Base-by-base conservation (phyloP, 441 rosid genomes). In the Capsella rubella region DNA sequence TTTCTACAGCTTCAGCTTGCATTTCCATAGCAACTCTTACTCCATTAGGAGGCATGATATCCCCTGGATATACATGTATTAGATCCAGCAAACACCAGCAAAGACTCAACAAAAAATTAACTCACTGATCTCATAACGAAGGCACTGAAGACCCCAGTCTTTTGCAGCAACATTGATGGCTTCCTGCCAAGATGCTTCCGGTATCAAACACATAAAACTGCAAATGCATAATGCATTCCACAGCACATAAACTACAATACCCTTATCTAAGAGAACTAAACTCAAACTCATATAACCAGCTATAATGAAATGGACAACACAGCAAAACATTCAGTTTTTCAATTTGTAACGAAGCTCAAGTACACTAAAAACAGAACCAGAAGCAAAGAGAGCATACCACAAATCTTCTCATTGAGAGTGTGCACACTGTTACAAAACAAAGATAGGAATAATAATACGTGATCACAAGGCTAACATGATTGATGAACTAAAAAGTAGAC, bases 1-100 rank as follows among this genome's bases (percentile, higher is more conserved):
- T 82, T 90, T 81, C 83, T 95, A 73, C 99, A 58, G 98, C 99
- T 85, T 95, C 99, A 66, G 98, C 98, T 79, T 95, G 99, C 98
- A 91, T 89, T 78, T 91, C 99, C 99, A 95, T 95, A 78, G 98
- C 99, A 73, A 74, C 88, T 79, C 90, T 85, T 78, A 95, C 93
- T 46, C 96, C 96, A 63, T 87, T 84, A 51, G 98, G 99, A 14
- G 98, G 98, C 82, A 90, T 85, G 79, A 95, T 92, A 83, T 92
- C 99, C 97, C 96, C 99, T 95, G 72, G 18, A 73, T 9, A 54
- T 18, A 18, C 65, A 76, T 64, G 47, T 46, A 47, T 76, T 14
- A 64, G 31, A 61, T 6, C 45, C 1, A 62, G 59, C 45, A 43
- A 59, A 16, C 52, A 46, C 35, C 14, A 3, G 53, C 6, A 49